Evolutionary conservation across 2,329 filamentous ascomycete genomes (phyloP), one percentile per base, ranked within the genome.

Genomic region (Fusarium torulosum): DNA sequence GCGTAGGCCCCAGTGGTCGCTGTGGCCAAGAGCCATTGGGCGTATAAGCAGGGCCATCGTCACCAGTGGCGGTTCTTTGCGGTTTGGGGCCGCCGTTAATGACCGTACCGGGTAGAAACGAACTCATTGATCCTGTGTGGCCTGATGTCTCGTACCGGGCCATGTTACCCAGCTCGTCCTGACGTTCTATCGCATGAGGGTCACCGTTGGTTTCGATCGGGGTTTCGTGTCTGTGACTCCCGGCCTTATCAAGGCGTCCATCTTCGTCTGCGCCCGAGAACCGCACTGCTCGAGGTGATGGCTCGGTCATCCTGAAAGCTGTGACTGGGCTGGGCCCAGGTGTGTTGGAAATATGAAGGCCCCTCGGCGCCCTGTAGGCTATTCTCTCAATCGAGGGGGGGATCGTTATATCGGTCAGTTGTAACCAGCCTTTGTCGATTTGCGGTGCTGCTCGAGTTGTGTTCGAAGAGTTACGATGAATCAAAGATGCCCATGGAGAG

Each of bases 1-100:
- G 85, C 53, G 86, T 85, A 19, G 91, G 91, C 23, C 84, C 89
- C 7, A 86, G 85, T 17, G 92, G 91, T 68, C 91, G 86, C 72
- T 91, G 88, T 25, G 86, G 84, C 72, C 90, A 82, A 53, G 76
- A 58, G 20, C 76, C 75, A 40, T 75, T 78, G 53, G 77, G 46
- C 10, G 61, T 45, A 46, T 75, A 77, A 10, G 66, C 46, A 29
- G 71, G 45, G n/a, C 62, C 68, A 25, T 78, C 76, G 14, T 74
- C 70, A 13, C 74, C 75, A 38, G 70, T 56, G 50, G 63, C 53
- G 55, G 72, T 67, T 56, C 85, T 77, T 78, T 83, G 75, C 72
- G 79, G 71, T 77, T 80, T 78, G 71, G 72, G 53, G 27, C 75
- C 69, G 56, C 81, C 83, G 64, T 85, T 84, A 43, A 80, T 70